phyloP scores from a whole-genome alignment of 345 rosid genomes.

The Moringa oleifera region DNA sequence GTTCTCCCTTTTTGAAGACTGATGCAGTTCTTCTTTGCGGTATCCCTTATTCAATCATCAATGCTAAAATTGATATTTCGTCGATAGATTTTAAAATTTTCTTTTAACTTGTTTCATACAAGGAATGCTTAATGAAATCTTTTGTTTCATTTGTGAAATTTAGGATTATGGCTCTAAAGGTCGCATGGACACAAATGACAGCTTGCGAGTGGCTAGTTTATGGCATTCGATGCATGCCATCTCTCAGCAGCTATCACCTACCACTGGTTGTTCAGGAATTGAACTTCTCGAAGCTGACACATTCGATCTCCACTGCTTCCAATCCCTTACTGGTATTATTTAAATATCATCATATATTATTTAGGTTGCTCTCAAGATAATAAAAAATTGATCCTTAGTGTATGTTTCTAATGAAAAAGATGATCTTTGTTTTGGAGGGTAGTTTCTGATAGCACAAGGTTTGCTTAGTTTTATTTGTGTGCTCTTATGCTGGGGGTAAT shows the following conservation, averaged over 20 bases:
- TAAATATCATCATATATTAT: neutral
- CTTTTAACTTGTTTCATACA: neutral
- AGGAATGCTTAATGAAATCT: neutral
- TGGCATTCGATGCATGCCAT: conserved; percentile 99
- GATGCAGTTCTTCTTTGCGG: neutral
- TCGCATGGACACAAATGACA: conserved; percentile 96
- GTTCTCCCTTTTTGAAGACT: neutral
- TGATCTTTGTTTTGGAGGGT: neutral
- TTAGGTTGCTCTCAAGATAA: neutral
- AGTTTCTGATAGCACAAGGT: neutral
- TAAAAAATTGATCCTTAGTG: neutral
- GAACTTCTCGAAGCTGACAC: conserved; percentile 95
- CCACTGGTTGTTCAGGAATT: conserved; percentile 79
- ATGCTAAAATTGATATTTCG: neutral
- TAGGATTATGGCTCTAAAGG: conserved; percentile 94
- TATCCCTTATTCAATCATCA: too few relatives aligned
- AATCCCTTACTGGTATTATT: conserved; percentile 73
- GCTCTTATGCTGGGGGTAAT: neutral
- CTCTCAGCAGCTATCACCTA: conserved; percentile 96
- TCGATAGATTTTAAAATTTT: neutral
- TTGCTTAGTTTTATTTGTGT: neutral
- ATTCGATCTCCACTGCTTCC: conserved; percentile 95
- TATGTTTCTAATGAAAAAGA: neutral
- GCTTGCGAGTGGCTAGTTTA: conserved; percentile 95
- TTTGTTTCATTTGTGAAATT: conserved; percentile 4